Conservation (phyloP, 2,329 filamentous ascomycete genomes). For the Aureobasidium subglaciale region DNA sequence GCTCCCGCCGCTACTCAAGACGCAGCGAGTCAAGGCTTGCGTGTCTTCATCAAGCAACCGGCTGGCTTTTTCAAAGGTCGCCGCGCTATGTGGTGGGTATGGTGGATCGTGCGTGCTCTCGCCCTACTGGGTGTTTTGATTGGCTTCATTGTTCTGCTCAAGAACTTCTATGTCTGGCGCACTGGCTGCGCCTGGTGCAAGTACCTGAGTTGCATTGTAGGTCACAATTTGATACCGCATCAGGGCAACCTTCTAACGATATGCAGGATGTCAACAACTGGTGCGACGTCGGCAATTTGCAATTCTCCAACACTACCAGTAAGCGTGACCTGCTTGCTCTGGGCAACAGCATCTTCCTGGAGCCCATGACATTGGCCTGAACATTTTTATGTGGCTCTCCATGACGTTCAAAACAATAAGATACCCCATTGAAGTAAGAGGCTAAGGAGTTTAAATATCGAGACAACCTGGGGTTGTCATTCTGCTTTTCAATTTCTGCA, state of each 20-base stretch:
- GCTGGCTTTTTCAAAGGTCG: slow-evolving; percentile 82
- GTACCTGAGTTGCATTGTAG: slow-evolving; percentile 85
- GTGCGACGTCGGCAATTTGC: slow-evolving; percentile 49
- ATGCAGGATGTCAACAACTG: slow-evolving; percentile 57
- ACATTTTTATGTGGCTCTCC: neutral
- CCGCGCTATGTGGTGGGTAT: slow-evolving; percentile 92
- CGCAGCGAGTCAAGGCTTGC: slow-evolving; percentile 24
- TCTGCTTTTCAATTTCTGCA: neutral
- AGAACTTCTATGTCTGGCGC: slow-evolving; percentile 81
- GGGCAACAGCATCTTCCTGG: slow-evolving; percentile 11
- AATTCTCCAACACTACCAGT: slow-evolving; percentile 25
- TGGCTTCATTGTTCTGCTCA: slow-evolving; percentile 76
- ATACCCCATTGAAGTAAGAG: neutral
- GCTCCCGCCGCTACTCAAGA: slow-evolving; percentile 8
- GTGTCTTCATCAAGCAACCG: slow-evolving; percentile 42
- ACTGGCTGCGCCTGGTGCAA: slow-evolving; percentile 86
- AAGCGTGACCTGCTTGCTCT: slow-evolving; percentile 15
- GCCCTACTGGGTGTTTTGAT: slow-evolving; percentile 74
- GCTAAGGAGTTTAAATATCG: neutral
- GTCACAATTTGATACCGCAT: slow-evolving; percentile 32
- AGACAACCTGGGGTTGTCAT: neutral
- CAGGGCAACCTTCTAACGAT: neutral
- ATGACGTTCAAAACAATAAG: neutral
- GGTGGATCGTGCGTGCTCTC: slow-evolving; percentile 82
- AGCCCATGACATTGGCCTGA: neutral